phyloP scores from a whole-genome alignment of 108 stramenopile species.

The Thalassiosira profunda region DNA sequence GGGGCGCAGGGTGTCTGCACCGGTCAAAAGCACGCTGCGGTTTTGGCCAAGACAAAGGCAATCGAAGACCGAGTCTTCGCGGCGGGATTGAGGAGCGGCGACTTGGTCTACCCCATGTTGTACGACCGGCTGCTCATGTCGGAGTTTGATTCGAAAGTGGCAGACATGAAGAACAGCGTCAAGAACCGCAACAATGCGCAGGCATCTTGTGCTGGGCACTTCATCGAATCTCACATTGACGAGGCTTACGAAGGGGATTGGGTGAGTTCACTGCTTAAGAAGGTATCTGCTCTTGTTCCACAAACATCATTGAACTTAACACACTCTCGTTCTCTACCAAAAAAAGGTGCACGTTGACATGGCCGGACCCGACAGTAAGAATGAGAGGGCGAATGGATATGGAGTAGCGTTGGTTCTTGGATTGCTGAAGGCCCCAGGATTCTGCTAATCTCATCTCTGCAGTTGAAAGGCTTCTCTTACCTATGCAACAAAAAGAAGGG shows the following conservation, averaged over 20 bases:
- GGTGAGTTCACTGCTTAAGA: too few species aligned
- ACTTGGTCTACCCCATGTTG: constrained; percentile 79
- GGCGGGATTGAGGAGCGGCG: constrained; percentile 67
- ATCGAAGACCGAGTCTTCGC: constrained; percentile 60
- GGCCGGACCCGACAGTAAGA: constrained; percentile 68
- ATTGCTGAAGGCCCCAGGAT: constrained; percentile 32
- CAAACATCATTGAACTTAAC: too few species aligned
- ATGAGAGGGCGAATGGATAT: constrained; percentile 76
- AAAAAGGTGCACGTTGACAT: constrained; percentile 96
- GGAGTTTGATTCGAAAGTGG: constrained; percentile 86
- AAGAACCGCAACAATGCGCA: constrained; percentile 88
- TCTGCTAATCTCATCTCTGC: too few species aligned
- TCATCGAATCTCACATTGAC: constrained; percentile 85
- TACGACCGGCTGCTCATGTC: constrained; percentile 77
- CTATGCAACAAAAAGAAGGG: too few species aligned
- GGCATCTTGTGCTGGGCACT: constrained; percentile 91
- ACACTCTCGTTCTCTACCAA: too few species aligned
- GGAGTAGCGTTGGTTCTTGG: constrained; percentile 65
- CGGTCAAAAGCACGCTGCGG: constrained; percentile 81
- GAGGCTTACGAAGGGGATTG: constrained; percentile 64
- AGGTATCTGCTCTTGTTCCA: too few species aligned
- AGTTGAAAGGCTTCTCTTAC: too few species aligned
- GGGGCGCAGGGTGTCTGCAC: constrained; percentile 90
- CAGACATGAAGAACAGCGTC: constrained; percentile 94
- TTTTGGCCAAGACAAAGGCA: constrained; percentile 72